Base-by-base conservation (phyloP, 139 green algal genomes). In the Zygnema circumcarinatum region DNA sequence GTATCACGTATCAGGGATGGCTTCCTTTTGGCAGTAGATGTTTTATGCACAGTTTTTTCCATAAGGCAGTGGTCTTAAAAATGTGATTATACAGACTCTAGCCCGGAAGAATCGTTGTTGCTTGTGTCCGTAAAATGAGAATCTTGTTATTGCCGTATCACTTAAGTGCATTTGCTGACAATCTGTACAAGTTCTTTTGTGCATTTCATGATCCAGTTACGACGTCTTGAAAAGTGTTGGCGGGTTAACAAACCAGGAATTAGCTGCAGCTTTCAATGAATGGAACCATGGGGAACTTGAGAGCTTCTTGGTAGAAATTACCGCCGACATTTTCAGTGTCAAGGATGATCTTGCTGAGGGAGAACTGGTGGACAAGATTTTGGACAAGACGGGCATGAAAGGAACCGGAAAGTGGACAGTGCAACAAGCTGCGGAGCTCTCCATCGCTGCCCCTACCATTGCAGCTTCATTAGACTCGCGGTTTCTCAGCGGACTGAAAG, bases 381-480 rank as follows among this genome's bases (percentile, higher is more conserved):
- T 98, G 79, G 97, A 99, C 92, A 97, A 99, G 94, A 99, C 97
- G 1, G 97, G 97, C 69, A 96, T 96, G 93, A 99, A 99, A 94
- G 97, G 96, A 74, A 98, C 96, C 53, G 96, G 97, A 87, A 99
- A 99, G 92, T 99, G 97, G 97, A 99, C 97, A 0, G 96, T 99
- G 73, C 97, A 99, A 95, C 95, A 99, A 88, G 97, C 96, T 0
- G 97, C 97, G 0, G 97, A 99, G 92, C 94, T 99, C 67, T 91
- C 92, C 1, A 93, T 98, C 33, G 95, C 97, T 38, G 95, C 95
- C 0, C 96, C 97, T 85, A 98, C 96, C 81, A 98, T 99, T 88
- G 95, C 95, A 33, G 93, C 97, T 0, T 95, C 97, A 0, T 93
- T 99, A 47, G 97, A 99, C 74, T 87, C 83, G 2, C 87, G 93